Percentiles rank a stretch among this genome's conserved stretches.
Conservation (phyloP, 768 basidiomycete species). For the Calocybe gangraenosa region DNA sequence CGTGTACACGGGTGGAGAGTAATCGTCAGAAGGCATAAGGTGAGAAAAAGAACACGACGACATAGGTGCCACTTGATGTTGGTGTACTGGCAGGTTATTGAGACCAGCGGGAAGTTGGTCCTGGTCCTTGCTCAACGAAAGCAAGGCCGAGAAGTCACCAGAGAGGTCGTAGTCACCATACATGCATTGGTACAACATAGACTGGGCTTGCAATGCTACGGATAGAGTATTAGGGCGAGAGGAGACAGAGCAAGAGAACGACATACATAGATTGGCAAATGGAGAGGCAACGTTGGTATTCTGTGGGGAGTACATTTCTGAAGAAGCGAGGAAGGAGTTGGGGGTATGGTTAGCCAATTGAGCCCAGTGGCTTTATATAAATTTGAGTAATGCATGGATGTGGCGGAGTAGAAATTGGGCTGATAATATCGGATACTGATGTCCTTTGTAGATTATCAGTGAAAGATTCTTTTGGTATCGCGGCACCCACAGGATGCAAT, state of each 20-base stretch:
- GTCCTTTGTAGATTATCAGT: background rate
- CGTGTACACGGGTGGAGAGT: too few relatives aligned
- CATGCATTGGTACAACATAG: conserved; percentile 7
- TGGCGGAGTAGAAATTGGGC: conserved; percentile 10
- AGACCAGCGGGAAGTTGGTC: conserved; percentile 4
- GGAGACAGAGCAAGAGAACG: background rate
- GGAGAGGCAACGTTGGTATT: background rate
- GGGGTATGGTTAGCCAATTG: too few relatives aligned
- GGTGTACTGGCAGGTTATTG: conserved; percentile 6
- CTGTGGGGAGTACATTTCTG: too few relatives aligned
- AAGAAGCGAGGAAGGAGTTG: too few relatives aligned
- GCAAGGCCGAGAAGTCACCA: too few relatives aligned
- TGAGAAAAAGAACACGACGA: conserved; percentile 9
- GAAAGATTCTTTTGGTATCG: too few relatives aligned
- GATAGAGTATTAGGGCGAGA: conserved; percentile 3
- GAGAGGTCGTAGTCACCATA: too few relatives aligned
- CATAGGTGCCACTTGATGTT: conserved; percentile 13
- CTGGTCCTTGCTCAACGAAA: too few relatives aligned
- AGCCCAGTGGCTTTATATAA: conserved; percentile 15
- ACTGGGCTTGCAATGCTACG: conserved; percentile 10
- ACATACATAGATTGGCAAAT: conserved; percentile 5
- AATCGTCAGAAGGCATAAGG: too few relatives aligned
- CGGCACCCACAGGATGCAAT: too few relatives aligned
- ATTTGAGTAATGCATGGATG: conserved; percentile 17
- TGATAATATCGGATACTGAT: conserved; percentile 20